Percentiles rank a stretch among this genome's conserved stretches.
Conservation (phyloP, 768 basidiomycete genomes). For the Sarcomyxa edulis region DNA sequence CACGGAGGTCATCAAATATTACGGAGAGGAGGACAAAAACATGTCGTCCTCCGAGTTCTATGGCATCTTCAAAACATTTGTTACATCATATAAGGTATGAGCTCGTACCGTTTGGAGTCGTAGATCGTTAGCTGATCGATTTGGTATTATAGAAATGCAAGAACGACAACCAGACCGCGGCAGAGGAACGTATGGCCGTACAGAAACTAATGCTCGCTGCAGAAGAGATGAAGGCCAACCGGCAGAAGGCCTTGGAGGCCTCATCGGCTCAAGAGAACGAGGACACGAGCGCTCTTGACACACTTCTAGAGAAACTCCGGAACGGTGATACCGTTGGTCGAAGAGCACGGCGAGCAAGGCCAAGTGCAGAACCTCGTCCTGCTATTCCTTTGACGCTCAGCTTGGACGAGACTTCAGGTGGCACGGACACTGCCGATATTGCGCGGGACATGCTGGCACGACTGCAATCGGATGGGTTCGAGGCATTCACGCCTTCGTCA, state of each 20-base stretch:
- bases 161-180: conserved; percentile 65
- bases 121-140: neutral
- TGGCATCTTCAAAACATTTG: conserved; percentile 94
- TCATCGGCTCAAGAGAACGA: conserved; percentile 39
- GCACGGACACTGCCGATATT: conserved; percentile 46
- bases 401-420: conserved; percentile 26
- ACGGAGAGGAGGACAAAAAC: conserved; percentile 88
- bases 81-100: conserved; percentile 83
- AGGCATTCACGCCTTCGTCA: conserved; percentile 35
- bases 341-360: conserved; percentile 45
- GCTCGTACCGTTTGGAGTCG: neutral
- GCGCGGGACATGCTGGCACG: conserved; percentile 75
- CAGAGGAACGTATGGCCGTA: conserved; percentile 61
- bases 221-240: conserved; percentile 56
- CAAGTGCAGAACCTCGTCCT: conserved; percentile 29
- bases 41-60: conserved; percentile 91
- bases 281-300: conserved; percentile 55
- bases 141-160: conserved; percentile 71
- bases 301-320: conserved; percentile 63
- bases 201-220: conserved; percentile 67
- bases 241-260: conserved; percentile 42
- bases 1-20: conserved; percentile 82
- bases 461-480: conserved; percentile 68
- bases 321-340: conserved; percentile 63
- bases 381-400: conserved; percentile 27